Evolutionary conservation across 2,329 filamentous ascomycete species (phyloP), one percentile per base, ranked within the genome.

Genomic region (Monilinia vaccinii-corymbosi): DNA sequence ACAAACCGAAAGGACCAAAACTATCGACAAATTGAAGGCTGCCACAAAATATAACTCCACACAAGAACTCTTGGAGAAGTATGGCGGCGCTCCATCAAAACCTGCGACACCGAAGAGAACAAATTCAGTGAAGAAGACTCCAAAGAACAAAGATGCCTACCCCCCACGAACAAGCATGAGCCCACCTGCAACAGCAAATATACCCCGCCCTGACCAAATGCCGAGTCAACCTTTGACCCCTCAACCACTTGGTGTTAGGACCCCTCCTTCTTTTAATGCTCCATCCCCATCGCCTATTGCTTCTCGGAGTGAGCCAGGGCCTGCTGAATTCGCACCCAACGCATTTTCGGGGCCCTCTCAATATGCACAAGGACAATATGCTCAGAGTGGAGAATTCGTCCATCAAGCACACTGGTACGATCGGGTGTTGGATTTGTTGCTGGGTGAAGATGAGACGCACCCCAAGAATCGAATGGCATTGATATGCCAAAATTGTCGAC

Each of bases 41-140:
- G 92, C 92, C 31, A 99, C 94, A 38, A 96, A 89, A 73, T 99
- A 97, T 76, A 90, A 97, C 74, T 94, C 92, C 36, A 99, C 94
- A 1, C 84, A 95, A 70, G 85, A 97, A 71, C 76, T 99, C 62
- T 82, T 99, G 13, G 90, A 97, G 70, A 99, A 97, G 70, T 99
- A 99, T 72, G 92, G 91, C 40, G 88, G 84, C 11, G 66, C 65
- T 40, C 61, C 71, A 58, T 67, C 70, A 9, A 69, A 71, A 47
- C 62, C 67, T 58, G 62, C 60, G 38, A 9, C 58, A 46, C 40
- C 40, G 13, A 69, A 69, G 57, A 64, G 65, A 46, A 64, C 68
- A 2, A 65, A 67, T 34, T 65, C 66, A n/a, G 61, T 64, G 4
- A 69, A 68, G 49, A 64, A 61, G 31, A 53, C 62, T 16, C 66